A percentile compares a stretch with the other conserved stretches of the same genome.
phyloP scores from a whole-genome alignment of 2,329 filamentous ascomycete genomes.

The Pseudocercospora eumusae region DNA sequence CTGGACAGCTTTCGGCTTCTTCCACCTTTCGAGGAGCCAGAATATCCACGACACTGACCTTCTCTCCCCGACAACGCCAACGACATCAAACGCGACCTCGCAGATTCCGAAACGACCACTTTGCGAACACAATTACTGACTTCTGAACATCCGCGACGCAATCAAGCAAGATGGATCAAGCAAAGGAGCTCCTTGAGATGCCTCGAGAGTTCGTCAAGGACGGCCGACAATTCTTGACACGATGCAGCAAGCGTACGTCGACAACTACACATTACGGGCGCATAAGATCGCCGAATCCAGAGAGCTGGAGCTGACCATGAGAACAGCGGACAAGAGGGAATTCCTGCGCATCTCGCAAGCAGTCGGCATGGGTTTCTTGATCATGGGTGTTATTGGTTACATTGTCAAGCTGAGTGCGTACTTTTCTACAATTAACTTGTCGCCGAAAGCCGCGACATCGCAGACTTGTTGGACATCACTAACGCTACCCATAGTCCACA shows the following conservation, averaged over 20 bases:
- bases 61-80: neutral
- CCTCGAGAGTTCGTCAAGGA: constrained; percentile 64
- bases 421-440: neutral
- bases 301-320: constrained; percentile 8
- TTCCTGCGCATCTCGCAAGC: constrained; percentile 64
- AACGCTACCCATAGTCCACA: constrained; percentile 55
- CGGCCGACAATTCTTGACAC: constrained; percentile 52
- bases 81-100: neutral
- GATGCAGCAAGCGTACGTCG: constrained; percentile 51
- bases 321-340: constrained; percentile 58
- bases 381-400: constrained; percentile 71
- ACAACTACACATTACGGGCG: neutral
- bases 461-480: neutral
- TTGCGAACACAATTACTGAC: neutral
- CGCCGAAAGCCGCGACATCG: too few relatives aligned
- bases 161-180: constrained; percentile 53
- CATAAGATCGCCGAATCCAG: neutral
- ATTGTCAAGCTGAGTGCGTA: constrained; percentile 66
- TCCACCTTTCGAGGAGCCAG: constrained; percentile 1
- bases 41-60: neutral
- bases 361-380: constrained; percentile 68
- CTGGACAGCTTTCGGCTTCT: constrained; percentile 9
- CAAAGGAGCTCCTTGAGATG: constrained; percentile 70
- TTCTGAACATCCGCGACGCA: neutral
- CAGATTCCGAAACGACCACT: neutral